Base-by-base conservation (phyloP, 352 stramenopile species). In the Saprolegnia parasitica region DNA sequence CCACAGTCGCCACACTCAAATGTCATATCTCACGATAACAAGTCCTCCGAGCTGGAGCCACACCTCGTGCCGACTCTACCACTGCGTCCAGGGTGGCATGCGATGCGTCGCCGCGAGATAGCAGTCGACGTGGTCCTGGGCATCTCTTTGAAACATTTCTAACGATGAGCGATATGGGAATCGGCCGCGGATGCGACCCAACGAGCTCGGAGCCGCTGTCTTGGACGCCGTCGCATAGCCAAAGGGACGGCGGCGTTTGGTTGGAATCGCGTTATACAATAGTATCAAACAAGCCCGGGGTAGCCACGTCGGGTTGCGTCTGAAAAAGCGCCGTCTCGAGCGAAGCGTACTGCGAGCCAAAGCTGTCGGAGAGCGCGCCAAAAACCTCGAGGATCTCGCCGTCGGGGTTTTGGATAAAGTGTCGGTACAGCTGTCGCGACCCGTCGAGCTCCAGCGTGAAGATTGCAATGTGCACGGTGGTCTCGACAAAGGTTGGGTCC, bases 371-470 rank as follows among this genome's bases (percentile, higher is more conserved):
- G 16, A 72, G 77, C 0, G 73, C 65, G 23, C 84, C 84, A 55
- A 96, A 96, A 18, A 97, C 67, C 73, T 97, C 90, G 15, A 97
- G 55, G 45, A 97, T 90, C 29, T 84, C 77, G 42, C 90, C 90
- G 70, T 96, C 88, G 13, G 78, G 71, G 50, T 83, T 78, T 72
- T 89, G 88, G 56, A 97, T 78, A 58, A 97, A 97, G 57, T 97
- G 89, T 0, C 90, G 86, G 71, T 95, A 81, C 46, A 97, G 73
- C 39, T 88, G 78, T 11, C 79, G 73, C 60, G 65, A 70, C 15
- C 77, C 77, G 52, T 88, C 71, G 21, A 91, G 68, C 42, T 86
- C 78, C 10, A 89, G 72, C 15, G 89, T 88, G 73, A 96, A 94
- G 32, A 97, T 79, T 3, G 87, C 83, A 24, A 96, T 77, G 56